Conservation (phyloP, 2,329 filamentous ascomycete species). For the Ilyonectria sp. region DNA sequence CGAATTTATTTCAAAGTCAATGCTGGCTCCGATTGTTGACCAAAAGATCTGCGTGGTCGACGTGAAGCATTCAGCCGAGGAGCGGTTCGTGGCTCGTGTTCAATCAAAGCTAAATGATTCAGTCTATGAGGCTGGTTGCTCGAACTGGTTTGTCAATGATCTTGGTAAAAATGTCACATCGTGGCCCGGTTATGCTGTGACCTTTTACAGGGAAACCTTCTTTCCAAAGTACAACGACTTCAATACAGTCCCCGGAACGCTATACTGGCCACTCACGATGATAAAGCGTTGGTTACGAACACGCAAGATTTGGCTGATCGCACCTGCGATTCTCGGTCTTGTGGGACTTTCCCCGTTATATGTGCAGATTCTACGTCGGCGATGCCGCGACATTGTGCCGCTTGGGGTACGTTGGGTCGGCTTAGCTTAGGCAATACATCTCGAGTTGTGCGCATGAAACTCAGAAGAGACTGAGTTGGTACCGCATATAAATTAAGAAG, state of each 20-base stretch:
- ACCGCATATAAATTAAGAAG: too few species aligned
- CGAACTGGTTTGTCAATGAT: conserved; percentile 21
- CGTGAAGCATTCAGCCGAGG: conserved; percentile 18
- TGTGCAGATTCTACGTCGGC: too few species aligned
- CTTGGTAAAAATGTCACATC: conserved; percentile 19
- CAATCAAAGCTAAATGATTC: background rate
- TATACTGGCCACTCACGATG: background rate
- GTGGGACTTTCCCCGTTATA: too few species aligned
- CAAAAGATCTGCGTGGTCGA: conserved; percentile 7
- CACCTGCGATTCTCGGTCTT: too few species aligned
- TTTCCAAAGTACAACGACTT: conserved; percentile 11
- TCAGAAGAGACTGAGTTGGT: too few species aligned
- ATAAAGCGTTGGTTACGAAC: background rate
- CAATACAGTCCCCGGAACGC: background rate
- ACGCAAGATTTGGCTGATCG: too few species aligned
- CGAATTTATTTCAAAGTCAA: conserved; percentile 14
- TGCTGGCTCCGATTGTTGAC: conserved; percentile 14
- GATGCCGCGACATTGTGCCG: too few species aligned
- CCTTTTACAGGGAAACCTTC: conserved; percentile 10
- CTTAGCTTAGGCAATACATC: too few species aligned
- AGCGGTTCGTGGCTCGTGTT: conserved; percentile 2
- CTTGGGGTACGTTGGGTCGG: too few species aligned
- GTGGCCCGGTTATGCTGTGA: conserved; percentile 20
- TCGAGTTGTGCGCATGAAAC: too few species aligned
- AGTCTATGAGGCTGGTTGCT: conserved; percentile 19